Conservation (phyloP, 768 basidiomycete genomes). For the Hygrophorus russula region DNA sequence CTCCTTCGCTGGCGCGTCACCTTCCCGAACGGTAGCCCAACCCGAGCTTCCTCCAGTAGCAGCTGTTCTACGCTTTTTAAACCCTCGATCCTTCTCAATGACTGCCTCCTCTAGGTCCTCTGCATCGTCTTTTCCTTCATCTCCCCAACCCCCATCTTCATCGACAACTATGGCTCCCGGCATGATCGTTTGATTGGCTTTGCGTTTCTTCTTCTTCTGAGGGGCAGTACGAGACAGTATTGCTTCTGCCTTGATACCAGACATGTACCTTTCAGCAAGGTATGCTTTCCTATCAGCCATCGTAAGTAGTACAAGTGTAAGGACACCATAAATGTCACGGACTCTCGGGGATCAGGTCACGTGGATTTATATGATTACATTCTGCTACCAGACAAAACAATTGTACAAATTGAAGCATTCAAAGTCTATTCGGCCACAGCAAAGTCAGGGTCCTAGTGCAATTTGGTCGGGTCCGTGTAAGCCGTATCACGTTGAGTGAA, state of each 20-base stretch:
- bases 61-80: conserved; percentile 57
- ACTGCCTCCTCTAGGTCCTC: conserved; percentile 55
- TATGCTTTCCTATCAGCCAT: conserved; percentile 66
- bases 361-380: too few relatives aligned
- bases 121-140: conserved; percentile 33
- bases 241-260: conserved; percentile 91
- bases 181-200: conserved; percentile 22
- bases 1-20: conserved; percentile 41
- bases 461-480: too few relatives aligned
- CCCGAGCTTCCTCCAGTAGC: conserved; percentile 34
- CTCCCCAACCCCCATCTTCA: conserved; percentile 66
- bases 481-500: too few relatives aligned
- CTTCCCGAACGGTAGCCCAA: conserved; percentile 61
- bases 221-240: conserved; percentile 60
- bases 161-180: conserved; percentile 36
- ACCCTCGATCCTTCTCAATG: conserved; percentile 62
- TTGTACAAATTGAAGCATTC: too few relatives aligned
- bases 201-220: conserved; percentile 74
- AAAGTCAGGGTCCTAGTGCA: too few relatives aligned
- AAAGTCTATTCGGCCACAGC: too few relatives aligned
- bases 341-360: too few relatives aligned
- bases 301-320: not conserved
- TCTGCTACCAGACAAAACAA: too few relatives aligned
- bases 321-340: too few relatives aligned
- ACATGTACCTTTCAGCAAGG: conserved; percentile 89